A percentile compares a stretch with the other conserved stretches of the same genome.
Evolutionary conservation across 495 filamentous ascomycete species (phyloP).

Genomic region (Terfezia boudieri): DNA sequence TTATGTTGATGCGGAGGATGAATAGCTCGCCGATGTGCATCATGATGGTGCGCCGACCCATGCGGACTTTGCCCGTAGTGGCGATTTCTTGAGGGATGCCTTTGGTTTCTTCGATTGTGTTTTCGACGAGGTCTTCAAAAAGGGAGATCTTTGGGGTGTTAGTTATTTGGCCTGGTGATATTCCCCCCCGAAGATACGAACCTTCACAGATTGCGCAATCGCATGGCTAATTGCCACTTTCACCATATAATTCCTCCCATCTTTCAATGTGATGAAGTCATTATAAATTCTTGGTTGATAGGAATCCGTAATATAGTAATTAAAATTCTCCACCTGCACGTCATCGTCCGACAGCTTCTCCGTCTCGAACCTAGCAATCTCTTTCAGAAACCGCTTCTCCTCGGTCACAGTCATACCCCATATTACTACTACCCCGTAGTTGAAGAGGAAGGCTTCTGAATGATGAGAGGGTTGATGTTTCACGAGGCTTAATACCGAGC

Average conservation of each 20-base stretch:
- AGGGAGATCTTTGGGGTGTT: constrained; percentile 51
- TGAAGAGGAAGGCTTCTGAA: constrained; percentile 85
- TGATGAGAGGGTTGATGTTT: constrained; percentile 30
- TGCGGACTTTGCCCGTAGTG: constrained; percentile 65
- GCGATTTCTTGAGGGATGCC: constrained; percentile 80
- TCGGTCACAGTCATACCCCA: constrained; percentile 85
- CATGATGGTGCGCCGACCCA: constrained; percentile 71
- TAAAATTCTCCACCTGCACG: constrained; percentile 89
- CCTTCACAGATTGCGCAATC: constrained; percentile 80
- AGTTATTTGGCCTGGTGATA: background rate
- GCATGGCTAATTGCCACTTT: constrained; percentile 94
- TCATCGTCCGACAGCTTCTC: constrained; percentile 76
- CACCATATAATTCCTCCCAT: constrained; percentile 90
- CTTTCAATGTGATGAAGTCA: constrained; percentile 83
- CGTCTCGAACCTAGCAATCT: constrained; percentile 83
- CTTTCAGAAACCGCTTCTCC: constrained; percentile 72
- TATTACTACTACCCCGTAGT: constrained; percentile 99
- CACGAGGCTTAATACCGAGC: constrained; percentile 13
- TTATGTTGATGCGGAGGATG: constrained; percentile 90
- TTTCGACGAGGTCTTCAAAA: constrained; percentile 87
- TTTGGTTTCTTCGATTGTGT: constrained; percentile 74
- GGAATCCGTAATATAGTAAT: constrained; percentile 93
- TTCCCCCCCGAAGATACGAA: constrained; percentile 13
- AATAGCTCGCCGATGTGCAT: constrained; percentile 98
- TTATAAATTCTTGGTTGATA: constrained; percentile 98